Evolutionary conservation across 495 filamentous ascomycete genomes (phyloP).

Genomic region (Aspergillus leporis): DNA sequence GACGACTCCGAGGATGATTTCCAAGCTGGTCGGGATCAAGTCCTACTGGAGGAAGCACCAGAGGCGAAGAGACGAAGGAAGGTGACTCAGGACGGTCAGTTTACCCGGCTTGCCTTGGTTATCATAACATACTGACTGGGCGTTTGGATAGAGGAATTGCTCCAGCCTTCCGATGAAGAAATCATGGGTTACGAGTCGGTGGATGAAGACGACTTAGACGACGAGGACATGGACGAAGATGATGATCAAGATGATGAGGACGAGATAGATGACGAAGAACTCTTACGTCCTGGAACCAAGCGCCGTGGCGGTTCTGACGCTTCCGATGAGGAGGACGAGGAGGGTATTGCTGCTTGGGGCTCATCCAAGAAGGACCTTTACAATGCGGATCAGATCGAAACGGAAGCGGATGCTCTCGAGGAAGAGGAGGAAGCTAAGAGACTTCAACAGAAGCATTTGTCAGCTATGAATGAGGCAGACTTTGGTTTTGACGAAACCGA

Average conservation of each 20-base stretch:
- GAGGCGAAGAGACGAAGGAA: constrained; percentile 73
- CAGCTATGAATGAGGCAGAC: constrained; percentile 83
- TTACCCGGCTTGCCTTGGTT: constrained; percentile 3
- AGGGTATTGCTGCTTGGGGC: constrained; percentile 81
- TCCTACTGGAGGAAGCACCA: constrained; percentile 78
- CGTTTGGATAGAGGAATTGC: constrained; percentile 48
- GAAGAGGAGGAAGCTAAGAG: constrained; percentile 88
- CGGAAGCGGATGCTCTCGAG: constrained; percentile 85
- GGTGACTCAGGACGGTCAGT: constrained; percentile 61
- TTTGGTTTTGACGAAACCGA: constrained; percentile 89
- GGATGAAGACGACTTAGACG: constrained; percentile 52
- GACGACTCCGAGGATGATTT: constrained; percentile 94
- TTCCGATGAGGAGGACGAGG: constrained; percentile 63
- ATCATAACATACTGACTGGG: constrained; percentile 18
- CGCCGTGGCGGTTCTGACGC: constrained; percentile 20
- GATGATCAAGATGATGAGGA: constrained; percentile 44
- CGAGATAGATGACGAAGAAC: constrained; percentile 27
- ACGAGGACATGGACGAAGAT: constrained; percentile 46
- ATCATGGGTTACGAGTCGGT: constrained; percentile 64
- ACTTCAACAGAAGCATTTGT: constrained; percentile 84
- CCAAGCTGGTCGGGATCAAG: constrained; percentile 76
- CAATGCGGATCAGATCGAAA: constrained; percentile 84
- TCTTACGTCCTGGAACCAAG: constrained; percentile 22
- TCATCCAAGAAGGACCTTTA: constrained; percentile 89
- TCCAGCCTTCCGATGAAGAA: constrained; percentile 86